Evolutionary conservation across 192 early-diverging fungal species (phyloP), one percentile per base, ranked within the genome.

Genomic region (Linnemannia schmuckeri): DNA sequence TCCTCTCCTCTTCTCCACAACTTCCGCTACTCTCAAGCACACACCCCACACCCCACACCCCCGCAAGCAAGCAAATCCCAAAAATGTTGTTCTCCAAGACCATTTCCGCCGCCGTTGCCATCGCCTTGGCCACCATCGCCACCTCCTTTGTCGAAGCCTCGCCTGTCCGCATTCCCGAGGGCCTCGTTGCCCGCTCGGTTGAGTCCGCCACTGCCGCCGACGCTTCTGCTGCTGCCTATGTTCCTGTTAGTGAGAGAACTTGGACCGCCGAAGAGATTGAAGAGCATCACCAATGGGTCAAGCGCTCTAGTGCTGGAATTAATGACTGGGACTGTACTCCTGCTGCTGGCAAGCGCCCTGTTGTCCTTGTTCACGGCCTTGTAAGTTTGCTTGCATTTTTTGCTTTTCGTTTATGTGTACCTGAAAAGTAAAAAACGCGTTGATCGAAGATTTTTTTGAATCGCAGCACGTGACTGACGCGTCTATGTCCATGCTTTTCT

Each of bases 341-440:
- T 61, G 63, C 71, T n/a, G 44, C 38, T 2, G 10, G 57, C 30
- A 72, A 57, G 4, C 49, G 27, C 13, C 41, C 79, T 17, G 12
- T 80, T 24, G 41, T 80, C 42, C 71, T 80, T 33, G 79, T 80
- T 72, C 79, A 80, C 38, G 79, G 79, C n/a, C 70, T 79, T 27
- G 76, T 78, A 47, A 70, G n/a, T 55, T 61, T 61, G 6, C 6
- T 61, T 55, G 44, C 18, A 20, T 20, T 6, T 27, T 61, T n/a
- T n/a, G 22, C 10, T 6, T 61, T 61, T 61, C n/a, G 30, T 12
- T 6, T 66, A 6, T 24, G 8, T 63, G n/a, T n/a, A 15, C 10
- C n/a, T 27, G n/a, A 27, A 27, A 10, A 57, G 1, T 7, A 1
- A 57, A n/a, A 10, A 57, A 27, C 55, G 55, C 55, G 55, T 57